phyloP scores from a whole-genome alignment of 2,329 filamentous ascomycete genomes.

The Didymella exigua region DNA sequence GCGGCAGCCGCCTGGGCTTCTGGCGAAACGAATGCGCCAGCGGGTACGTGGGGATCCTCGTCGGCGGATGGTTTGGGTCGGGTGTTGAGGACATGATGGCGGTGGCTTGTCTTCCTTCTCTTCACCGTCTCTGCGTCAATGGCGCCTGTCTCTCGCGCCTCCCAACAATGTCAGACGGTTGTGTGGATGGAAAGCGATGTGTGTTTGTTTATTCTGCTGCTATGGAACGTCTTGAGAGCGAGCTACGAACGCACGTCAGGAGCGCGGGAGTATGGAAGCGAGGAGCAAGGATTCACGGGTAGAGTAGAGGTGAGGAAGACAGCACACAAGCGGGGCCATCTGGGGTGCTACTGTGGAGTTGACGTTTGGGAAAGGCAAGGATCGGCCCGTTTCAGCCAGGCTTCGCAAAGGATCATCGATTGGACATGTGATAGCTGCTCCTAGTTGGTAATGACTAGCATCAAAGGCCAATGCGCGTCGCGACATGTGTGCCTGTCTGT shows the following conservation, averaged over 20 bases:
- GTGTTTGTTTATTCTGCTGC: background rate
- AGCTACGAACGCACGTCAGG: background rate
- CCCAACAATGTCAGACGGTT: background rate
- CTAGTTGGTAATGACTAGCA: background rate
- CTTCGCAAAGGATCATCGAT: background rate
- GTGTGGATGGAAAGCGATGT: background rate
- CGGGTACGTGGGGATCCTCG: constrained; percentile 50
- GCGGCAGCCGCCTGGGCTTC: constrained; percentile 62
- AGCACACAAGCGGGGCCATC: constrained; percentile 7
- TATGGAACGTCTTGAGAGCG: background rate
- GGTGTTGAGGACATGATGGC: constrained; percentile 8
- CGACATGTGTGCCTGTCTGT: background rate
- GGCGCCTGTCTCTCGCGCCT: background rate
- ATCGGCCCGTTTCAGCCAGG: constrained; percentile 14
- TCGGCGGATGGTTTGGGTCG: background rate
- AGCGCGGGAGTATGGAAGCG: background rate
- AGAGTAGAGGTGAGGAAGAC: background rate
- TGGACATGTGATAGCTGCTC: constrained; percentile 2
- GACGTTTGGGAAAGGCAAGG: constrained; percentile 3
- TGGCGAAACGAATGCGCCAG: constrained; percentile 53
- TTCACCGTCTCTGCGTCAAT: background rate
- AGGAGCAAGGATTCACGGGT: background rate
- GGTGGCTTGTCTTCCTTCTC: background rate
- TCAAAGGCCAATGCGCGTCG: background rate
- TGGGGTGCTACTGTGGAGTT: constrained; percentile 11